phyloP scores from a whole-genome alignment of 2,329 filamentous ascomycete genomes.

The Cordyceps cateniannulata region DNA sequence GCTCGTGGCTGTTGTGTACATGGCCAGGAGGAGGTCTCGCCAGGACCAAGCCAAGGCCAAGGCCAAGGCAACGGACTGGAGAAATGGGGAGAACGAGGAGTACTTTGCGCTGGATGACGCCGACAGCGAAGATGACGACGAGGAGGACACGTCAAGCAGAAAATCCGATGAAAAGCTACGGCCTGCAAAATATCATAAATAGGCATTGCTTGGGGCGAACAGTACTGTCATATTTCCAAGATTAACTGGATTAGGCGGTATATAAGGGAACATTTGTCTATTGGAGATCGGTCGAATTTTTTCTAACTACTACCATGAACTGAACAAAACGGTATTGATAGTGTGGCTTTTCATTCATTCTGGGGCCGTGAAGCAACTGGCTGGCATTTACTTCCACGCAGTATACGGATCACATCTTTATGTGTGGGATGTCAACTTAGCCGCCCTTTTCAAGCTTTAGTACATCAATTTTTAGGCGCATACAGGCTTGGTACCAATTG shows the following conservation, averaged over 20 bases:
- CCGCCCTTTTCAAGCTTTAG: too few species aligned
- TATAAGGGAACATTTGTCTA: background rate
- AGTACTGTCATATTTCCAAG: background rate
- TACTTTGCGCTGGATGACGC: conserved; percentile 10
- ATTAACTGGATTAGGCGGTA: too few species aligned
- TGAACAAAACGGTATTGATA: too few species aligned
- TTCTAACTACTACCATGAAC: too few species aligned
- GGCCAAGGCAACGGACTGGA: background rate
- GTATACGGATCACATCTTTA: too few species aligned
- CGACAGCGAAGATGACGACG: conserved; percentile 10
- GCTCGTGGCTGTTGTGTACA: background rate
- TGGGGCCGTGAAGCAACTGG: too few species aligned
- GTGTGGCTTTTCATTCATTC: too few species aligned
- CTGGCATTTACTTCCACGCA: too few species aligned
- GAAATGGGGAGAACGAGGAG: conserved; percentile 7
- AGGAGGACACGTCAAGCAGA: conserved; percentile 1
- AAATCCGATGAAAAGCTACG: conserved; percentile 9
- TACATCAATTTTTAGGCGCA: too few species aligned
- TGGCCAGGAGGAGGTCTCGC: background rate
- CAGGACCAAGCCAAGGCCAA: background rate
- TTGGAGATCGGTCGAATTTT: too few species aligned
- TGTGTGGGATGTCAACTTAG: too few species aligned
- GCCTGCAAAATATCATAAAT: conserved; percentile 9
- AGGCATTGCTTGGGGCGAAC: background rate
- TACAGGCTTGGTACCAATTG: too few species aligned